Percentiles rank a stretch among this genome's conserved stretches.
These are phyloP conservation scores for Aspergillus thermomutatus DNA, from an alignment of 2,329 filamentous ascomycete species.

Conservation along the genomic window DNA sequence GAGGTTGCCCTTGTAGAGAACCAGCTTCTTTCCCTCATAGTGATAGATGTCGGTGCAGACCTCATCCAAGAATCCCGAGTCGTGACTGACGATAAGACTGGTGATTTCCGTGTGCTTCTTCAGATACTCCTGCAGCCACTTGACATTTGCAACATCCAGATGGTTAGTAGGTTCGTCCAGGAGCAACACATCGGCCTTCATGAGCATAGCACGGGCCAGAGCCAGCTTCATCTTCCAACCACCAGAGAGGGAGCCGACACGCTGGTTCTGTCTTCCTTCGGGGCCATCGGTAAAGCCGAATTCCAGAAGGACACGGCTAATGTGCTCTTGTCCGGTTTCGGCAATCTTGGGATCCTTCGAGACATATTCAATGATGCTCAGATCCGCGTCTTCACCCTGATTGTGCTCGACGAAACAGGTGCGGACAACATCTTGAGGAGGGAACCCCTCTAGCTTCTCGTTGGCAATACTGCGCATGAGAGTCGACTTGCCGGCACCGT, in stretches of 20 bases:
- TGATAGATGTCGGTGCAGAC: constrained; percentile 99
- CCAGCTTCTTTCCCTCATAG: constrained; percentile 95
- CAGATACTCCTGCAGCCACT: constrained; percentile 92
- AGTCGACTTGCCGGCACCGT: constrained; percentile 98
- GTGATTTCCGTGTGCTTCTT: constrained; percentile 96
- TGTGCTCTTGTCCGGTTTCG: constrained; percentile 73
- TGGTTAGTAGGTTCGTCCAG: constrained; percentile 99
- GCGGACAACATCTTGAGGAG: constrained; percentile 82
- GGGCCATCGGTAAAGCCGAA: constrained; percentile 92
- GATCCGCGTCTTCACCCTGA: constrained; percentile 94
- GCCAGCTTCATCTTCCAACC: constrained; percentile 99
- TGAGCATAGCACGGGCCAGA: constrained; percentile 91
- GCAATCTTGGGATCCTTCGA: constrained; percentile 83
- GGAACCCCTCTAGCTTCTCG: constrained; percentile 96
- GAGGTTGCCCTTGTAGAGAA: constrained; percentile 50
- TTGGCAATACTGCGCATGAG: constrained; percentile 95
- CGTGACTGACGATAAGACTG: constrained; percentile 96
- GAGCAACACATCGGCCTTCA: constrained; percentile 91
- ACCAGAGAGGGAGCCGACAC: constrained; percentile 90
- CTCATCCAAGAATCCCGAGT: constrained; percentile 94
- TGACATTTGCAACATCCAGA: constrained; percentile 91
- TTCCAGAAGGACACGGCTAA: constrained; percentile 78
- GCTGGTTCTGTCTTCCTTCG: constrained; percentile 81
- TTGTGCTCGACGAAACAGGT: constrained; percentile 99
- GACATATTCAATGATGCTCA: constrained; percentile 92